Base-by-base conservation (phyloP, 208 protist genomes). In the Tritrichomonas musculus region DNA sequence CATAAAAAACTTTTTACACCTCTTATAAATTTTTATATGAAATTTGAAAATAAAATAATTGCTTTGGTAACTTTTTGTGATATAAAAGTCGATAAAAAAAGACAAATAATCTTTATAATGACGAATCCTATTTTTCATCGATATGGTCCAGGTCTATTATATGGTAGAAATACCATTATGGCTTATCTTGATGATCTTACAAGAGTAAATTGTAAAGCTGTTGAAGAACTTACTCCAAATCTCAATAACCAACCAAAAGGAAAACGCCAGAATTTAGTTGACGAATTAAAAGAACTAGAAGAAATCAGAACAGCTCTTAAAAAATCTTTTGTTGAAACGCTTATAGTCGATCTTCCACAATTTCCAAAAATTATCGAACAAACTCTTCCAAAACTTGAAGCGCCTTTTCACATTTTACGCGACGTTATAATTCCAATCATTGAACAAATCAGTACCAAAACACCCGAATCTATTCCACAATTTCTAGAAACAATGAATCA, bases 391-490 rank as follows among this genome's bases (percentile, higher is more conserved):
- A 20, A 88, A 60, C 33, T 57, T 13, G 47, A 88, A 57, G 77
- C 77, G 20, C 77, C 77, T 47, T 53, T 88, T 60, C n/a, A 57
- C 27, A 49, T 88, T 57, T 47, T 88, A 33, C 47, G 47, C 57
- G 47, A 88, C 39, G 47, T 88, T 41, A 44, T 88, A 57, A 33
- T 88, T n/a, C 77, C 77, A 33, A 57, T 88, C 33, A 88, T 88
- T 30, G 77, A 88, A 39, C 33, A 53, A 57, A 88, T 57, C 17
- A 53, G 14, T n/a, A 57, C 41, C 20, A 53, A 33, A 53, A 88
- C 44, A 0, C 77, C 77, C 22, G 47, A 88, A 39, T 47, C 47
- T 20, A 57, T 88, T 88, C 47, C 41, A 25, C 33, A 57, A 9
- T 20, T 88, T 8, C 39, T 88, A 20, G 27, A 53, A 53, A 13